These are phyloP conservation scores for Chaetomium sp. DNA, from an alignment of 2,329 filamentous ascomycete genomes.

Conservation along the genomic window DNA sequence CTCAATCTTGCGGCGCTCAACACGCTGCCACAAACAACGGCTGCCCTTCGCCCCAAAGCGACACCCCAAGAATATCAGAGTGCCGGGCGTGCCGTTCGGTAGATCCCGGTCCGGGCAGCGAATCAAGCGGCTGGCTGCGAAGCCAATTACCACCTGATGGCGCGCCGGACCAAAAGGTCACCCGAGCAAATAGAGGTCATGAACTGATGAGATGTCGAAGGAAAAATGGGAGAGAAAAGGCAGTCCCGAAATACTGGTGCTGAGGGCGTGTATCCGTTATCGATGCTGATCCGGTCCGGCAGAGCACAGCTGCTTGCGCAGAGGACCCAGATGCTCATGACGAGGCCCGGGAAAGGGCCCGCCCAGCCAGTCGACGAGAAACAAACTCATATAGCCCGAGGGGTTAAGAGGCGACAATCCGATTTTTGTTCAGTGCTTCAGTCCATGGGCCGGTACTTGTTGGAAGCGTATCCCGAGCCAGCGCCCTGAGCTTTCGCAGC, in stretches of 20 bases:
- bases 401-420: conserved; percentile 29
- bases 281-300: conserved; percentile 32
- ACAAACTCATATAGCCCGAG: conserved; percentile 32
- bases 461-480: conserved; percentile 47
- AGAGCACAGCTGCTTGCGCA: conserved; percentile 21
- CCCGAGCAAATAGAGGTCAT: conserved; percentile 35
- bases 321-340: conserved; percentile 20
- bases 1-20: conserved; percentile 24
- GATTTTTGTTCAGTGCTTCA: conserved; percentile 41
- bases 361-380: conserved; percentile 32
- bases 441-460: conserved; percentile 47
- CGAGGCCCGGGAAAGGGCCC: conserved; percentile 14
- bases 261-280: conserved; percentile 32
- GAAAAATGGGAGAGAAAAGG: conserved; percentile 33
- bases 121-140: conserved; percentile 9
- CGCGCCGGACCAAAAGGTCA: conserved; percentile 25
- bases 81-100: conserved; percentile 39
- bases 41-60: conserved; percentile 27
- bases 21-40: conserved; percentile 17
- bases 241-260: conserved; percentile 35
- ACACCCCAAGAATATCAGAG: conserved; percentile 30
- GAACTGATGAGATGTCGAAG: conserved; percentile 37
- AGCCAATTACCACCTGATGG: conserved; percentile 19
- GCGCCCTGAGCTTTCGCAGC: conserved; percentile 65
- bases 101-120: conserved; percentile 25